A percentile compares a stretch with the other conserved stretches of the same genome.
These are phyloP conservation scores for Linum usitatissimum DNA, from an alignment of 345 rosid species.

Conservation along the genomic window DNA sequence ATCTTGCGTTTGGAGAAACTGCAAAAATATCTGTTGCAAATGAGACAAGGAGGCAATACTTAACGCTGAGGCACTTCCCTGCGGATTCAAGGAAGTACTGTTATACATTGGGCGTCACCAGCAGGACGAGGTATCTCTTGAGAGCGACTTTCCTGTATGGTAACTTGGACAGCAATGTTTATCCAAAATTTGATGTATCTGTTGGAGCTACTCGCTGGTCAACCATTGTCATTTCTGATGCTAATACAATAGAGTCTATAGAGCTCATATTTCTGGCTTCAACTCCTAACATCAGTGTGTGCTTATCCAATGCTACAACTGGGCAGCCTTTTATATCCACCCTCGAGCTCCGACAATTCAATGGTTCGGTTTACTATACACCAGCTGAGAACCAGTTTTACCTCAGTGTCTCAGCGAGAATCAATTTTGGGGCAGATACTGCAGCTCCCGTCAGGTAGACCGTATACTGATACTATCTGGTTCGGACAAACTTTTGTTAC, in stretches of 20 bases:
- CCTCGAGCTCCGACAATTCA: slow-evolving; percentile 91
- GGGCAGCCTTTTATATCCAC: slow-evolving; percentile 97
- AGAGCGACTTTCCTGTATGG: slow-evolving; percentile 95
- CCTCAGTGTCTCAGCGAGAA: slow-evolving; percentile 74
- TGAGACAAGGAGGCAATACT: slow-evolving; percentile 67
- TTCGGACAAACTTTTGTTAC: no score
- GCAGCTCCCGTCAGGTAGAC: slow-evolving; percentile 67
- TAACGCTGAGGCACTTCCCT: slow-evolving; percentile 78
- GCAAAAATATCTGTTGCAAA: slow-evolving; percentile 46
- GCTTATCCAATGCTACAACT: slow-evolving; percentile 93
- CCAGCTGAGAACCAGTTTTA: slow-evolving; percentile 50
- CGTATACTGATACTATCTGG: no score
- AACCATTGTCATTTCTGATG: slow-evolving; percentile 77
- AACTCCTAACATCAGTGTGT: slow-evolving; percentile 54
- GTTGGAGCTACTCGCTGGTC: slow-evolving; percentile 89
- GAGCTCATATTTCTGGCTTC: slow-evolving; percentile 88
- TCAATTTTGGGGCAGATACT: slow-evolving; percentile 90
- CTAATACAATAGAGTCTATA: slow-evolving; percentile 42
- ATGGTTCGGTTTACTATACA: slow-evolving; percentile 74
- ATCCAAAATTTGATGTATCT: slow-evolving; percentile 88
- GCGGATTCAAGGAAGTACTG: slow-evolving; percentile 87
- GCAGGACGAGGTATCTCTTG: slow-evolving; percentile 75
- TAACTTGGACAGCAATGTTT: slow-evolving; percentile 74
- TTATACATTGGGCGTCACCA: slow-evolving; percentile 54
- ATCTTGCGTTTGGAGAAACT: slow-evolving; percentile 50